Evolutionary conservation across 1,139 yeast species (phyloP).

Genomic region (Saccharomyces hybrid): DNA sequence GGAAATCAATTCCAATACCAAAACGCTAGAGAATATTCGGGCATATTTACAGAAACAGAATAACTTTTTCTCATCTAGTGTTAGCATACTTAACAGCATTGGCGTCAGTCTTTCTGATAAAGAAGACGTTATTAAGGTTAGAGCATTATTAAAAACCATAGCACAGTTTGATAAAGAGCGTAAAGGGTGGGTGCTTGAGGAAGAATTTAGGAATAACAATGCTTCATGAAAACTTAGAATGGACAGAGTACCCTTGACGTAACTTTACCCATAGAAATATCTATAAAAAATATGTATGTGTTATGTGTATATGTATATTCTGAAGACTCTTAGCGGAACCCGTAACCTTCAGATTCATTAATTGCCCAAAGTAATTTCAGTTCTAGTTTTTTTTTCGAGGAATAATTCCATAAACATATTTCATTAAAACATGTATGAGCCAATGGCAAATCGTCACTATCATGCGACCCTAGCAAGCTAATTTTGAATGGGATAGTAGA

Average conservation of each 20-base stretch:
- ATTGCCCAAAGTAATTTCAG: slow-evolving; percentile 59
- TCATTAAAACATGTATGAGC: slow-evolving; percentile 96
- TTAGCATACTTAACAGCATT: slow-evolving; percentile 46
- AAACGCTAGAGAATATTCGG: slow-evolving; percentile 34
- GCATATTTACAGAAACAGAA: slow-evolving; percentile 33
- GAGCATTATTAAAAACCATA: slow-evolving; percentile 61
- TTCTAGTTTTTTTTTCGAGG: slow-evolving; percentile 42
- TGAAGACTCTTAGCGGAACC: slow-evolving; percentile 41
- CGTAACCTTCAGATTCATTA: slow-evolving; percentile 79
- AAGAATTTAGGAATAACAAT: slow-evolving; percentile 33
- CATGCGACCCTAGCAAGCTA: slow-evolving; percentile 40
- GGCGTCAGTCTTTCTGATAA: slow-evolving; percentile 42
- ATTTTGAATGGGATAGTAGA: slow-evolving; percentile 65
- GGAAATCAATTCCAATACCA: slow-evolving; percentile 28
- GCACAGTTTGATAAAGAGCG: slow-evolving; percentile 56
- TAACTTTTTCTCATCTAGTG: slow-evolving; percentile 46
- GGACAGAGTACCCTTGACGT: background rate
- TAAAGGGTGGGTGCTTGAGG: slow-evolving; percentile 60
- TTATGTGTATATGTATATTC: slow-evolving; percentile 12
- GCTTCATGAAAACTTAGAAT: background rate
- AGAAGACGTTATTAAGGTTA: slow-evolving; percentile 51
- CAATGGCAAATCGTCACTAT: slow-evolving; percentile 53
- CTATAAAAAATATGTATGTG: background rate
- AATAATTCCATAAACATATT: slow-evolving; percentile 64
- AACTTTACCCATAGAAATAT: background rate